Evolutionary conservation across 2,329 filamentous ascomycete genomes (phyloP).

Genomic region (Clarireedia hainanense): DNA sequence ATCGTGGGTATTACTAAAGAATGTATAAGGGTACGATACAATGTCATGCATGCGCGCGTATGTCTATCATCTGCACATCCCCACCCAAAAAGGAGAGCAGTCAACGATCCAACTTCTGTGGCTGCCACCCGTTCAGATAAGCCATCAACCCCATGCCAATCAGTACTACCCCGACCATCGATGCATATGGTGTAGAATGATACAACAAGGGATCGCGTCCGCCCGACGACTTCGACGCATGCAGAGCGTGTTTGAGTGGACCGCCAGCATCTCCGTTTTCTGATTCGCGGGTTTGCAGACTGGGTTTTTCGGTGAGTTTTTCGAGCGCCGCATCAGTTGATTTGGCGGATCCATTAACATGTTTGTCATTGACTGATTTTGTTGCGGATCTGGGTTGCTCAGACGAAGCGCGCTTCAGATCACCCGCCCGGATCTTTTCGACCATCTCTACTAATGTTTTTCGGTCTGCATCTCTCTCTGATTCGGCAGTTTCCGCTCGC

Average conservation of each 20-base stretch:
- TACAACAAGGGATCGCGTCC: constrained; percentile 40
- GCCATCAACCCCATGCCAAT: constrained; percentile 80
- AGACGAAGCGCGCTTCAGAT: constrained; percentile 31
- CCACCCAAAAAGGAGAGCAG: not conserved
- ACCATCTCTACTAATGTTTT: constrained; percentile 84
- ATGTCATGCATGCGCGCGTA: too few relatives aligned
- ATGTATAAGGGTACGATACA: too few relatives aligned
- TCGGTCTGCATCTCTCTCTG: constrained; percentile 63
- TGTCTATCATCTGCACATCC: too few relatives aligned
- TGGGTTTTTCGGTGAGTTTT: constrained; percentile 14
- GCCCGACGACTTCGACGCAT: constrained; percentile 26
- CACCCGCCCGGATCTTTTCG: constrained; percentile 65
- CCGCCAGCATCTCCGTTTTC: constrained; percentile 15
- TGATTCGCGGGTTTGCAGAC: not conserved
- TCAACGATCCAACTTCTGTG: constrained; percentile 28
- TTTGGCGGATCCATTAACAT: constrained; percentile 11
- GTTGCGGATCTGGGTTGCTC: constrained; percentile 16
- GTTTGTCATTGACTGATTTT: not conserved
- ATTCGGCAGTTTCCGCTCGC: constrained; percentile 73
- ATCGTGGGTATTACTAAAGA: too few relatives aligned
- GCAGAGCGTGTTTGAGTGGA: constrained; percentile 1
- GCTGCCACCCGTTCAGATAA: constrained; percentile 76
- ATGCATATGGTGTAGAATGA: constrained; percentile 65
- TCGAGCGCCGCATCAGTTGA: constrained; percentile 2
- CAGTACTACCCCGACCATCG: constrained; percentile 74